These are phyloP conservation scores for Prinsepia uniflora DNA, from an alignment of 306 rosid genomes.

Conservation along the genomic window DNA sequence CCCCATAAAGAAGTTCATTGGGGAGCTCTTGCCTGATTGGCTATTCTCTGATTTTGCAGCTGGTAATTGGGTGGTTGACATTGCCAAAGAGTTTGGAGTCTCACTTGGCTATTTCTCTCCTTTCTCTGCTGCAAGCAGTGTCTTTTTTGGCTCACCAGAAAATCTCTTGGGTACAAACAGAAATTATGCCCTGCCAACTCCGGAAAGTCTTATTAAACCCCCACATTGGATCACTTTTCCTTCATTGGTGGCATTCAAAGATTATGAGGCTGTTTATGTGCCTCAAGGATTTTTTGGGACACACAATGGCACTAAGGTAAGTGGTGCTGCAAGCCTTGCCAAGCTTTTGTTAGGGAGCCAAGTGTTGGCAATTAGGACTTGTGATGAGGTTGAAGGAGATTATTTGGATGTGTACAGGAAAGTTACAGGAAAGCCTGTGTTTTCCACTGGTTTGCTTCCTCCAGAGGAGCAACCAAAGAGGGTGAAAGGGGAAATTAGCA, in stretches of 20 bases:
- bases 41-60: conserved; percentile 4
- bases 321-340: conserved; percentile 6
- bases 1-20: conserved; percentile 15
- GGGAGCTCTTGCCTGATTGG: conserved; percentile 19
- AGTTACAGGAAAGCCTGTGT: conserved; percentile 27
- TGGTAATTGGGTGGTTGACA: neutral
- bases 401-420: conserved; percentile 26
- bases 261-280: neutral
- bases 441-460: conserved; percentile 41
- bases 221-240: neutral
- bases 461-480: conserved; percentile 17
- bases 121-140: neutral
- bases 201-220: neutral
- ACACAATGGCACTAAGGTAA: no score
- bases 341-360: conserved; percentile 9
- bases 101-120: neutral
- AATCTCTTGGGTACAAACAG: neutral
- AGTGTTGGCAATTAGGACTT: conserved; percentile 17
- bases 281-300: neutral
- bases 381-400: conserved; percentile 33
- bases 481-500: neutral
- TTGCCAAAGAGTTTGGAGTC: neutral
- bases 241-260: neutral
- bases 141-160: neutral
- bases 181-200: neutral